Percentiles rank a stretch among this genome's conserved stretches.
phyloP scores from a whole-genome alignment of 1,139 yeast species.

The Kodamaea anthophila region DNA sequence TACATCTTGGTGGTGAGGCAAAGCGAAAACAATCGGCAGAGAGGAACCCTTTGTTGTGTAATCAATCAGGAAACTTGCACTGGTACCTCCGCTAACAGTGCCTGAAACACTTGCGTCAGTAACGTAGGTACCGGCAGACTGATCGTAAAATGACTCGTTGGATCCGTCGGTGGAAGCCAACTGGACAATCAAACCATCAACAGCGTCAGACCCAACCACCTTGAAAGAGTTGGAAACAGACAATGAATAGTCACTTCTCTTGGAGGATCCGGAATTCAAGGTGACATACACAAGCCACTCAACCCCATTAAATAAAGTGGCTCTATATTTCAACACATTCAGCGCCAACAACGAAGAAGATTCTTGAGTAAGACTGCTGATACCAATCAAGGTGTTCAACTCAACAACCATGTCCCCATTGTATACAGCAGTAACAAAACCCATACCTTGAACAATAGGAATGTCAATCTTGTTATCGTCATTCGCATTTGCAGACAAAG shows the following conservation, averaged over 20 bases:
- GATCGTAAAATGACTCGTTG: slow-evolving; percentile 26
- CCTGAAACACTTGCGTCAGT: slow-evolving; percentile 29
- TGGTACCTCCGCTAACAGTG: slow-evolving; percentile 19
- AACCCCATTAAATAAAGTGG: slow-evolving; percentile 43
- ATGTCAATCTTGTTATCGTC: slow-evolving; percentile 28
- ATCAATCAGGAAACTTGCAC: slow-evolving; percentile 46
- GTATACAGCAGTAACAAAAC: slow-evolving; percentile 43
- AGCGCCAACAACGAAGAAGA: slow-evolving; percentile 30
- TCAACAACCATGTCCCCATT: slow-evolving; percentile 50
- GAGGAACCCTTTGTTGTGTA: slow-evolving; percentile 53
- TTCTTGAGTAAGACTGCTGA: slow-evolving; percentile 38
- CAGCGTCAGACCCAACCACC: slow-evolving; percentile 37
- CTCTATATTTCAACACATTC: slow-evolving; percentile 49
- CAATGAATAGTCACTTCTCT: slow-evolving; percentile 28
- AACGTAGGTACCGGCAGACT: slow-evolving; percentile 35
- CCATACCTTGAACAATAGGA: slow-evolving; percentile 68
- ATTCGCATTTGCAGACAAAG: slow-evolving; percentile 30
- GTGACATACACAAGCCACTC: slow-evolving; percentile 59
- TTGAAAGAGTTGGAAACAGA: slow-evolving; percentile 28
- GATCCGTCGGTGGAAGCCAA: slow-evolving; percentile 40
- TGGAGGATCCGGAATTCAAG: slow-evolving; percentile 29
- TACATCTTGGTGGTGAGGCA: slow-evolving; percentile 65
- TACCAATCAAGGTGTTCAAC: slow-evolving; percentile 50
- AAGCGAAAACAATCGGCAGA: slow-evolving; percentile 53
- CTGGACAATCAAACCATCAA: slow-evolving; percentile 57